Evolutionary conservation across 2,329 filamentous ascomycete species (phyloP), one percentile per base, ranked within the genome.

Genomic region (Scedosporium minutisporum): DNA sequence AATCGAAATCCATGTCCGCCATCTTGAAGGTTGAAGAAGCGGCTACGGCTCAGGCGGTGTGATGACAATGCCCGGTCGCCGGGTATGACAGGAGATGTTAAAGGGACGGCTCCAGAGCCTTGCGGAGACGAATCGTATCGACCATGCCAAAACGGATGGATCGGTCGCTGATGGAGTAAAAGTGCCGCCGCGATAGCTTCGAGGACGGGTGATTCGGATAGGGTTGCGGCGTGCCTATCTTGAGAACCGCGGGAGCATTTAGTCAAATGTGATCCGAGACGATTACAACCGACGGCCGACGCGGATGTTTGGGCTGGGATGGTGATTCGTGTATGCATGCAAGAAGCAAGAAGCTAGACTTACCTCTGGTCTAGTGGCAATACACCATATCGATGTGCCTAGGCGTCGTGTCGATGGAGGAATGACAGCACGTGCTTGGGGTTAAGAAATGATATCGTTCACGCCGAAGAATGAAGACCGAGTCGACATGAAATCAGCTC

Each of bases 71-170:
- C 41, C 5, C 21, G 23, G 51, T 61, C n/a, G 60, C 46, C 46
- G 9, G 27, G 23, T 29, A 23, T 18, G 33, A 38, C 42, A 10
- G 58, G 33, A 23, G 58, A 25, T 23, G n/a, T 33, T 53, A 61
- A 53, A 25, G 25, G n/a, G 48, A 41, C 23, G 60, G 60, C 60
- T 61, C 7, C 29, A 21, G 60, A 61, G 60, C 60, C 60, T 46
- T 42, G 7, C 27, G 16, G 23, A 23, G 7, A 5, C 10, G 29
- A 25, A 51, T 27, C 29, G 46, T 42, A 38, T n/a, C 46, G 48
- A 61, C 46, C 60, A 61, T 61, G 16, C 60, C 60, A 55, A n/a
- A 6, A 21, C 6, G 58, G 21, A 25, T 6, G 29, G 16, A 21
- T 58, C 33, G n/a, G 16, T 21, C 29, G 21, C n/a, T 16, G 21